A percentile compares a stretch with the other conserved stretches of the same genome.
These are phyloP conservation scores for Annulohypoxylon nitens DNA, from an alignment of 495 filamentous ascomycete genomes.

Conservation along the genomic window DNA sequence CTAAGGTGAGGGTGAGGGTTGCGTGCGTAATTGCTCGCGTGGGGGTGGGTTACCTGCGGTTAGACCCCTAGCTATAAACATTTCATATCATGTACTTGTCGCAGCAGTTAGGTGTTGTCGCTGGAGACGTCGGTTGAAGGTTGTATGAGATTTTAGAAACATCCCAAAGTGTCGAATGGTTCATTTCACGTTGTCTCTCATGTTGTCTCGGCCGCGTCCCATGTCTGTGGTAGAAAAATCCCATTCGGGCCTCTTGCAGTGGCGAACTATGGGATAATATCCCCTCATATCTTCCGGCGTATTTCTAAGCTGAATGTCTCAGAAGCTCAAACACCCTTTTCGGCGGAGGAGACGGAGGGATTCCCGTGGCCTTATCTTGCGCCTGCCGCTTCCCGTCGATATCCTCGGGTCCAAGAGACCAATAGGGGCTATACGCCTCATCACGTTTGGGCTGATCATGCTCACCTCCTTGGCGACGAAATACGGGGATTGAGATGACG, in stretches of 20 bases:
- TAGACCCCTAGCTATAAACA: constrained; percentile 12
- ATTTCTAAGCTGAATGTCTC: constrained; percentile 26
- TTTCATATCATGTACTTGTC: neutral
- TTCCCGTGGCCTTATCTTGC: constrained; percentile 33
- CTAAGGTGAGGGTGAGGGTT: neutral
- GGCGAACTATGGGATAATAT: constrained; percentile 4
- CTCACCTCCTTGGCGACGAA: constrained; percentile 27
- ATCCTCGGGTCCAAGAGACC: constrained; percentile 19
- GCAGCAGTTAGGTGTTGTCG: constrained; percentile 8
- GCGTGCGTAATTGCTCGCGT: constrained; percentile 37
- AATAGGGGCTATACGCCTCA: constrained; percentile 25
- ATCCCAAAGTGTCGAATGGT: constrained; percentile 5
- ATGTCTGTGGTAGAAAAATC: constrained; percentile 12
- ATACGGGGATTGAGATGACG: constrained; percentile 3
- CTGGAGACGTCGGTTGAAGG: constrained; percentile 12
- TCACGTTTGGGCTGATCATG: constrained; percentile 31
- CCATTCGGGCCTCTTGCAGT: constrained; percentile 11
- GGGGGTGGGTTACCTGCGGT: constrained; percentile 23
- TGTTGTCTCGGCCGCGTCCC: constrained; percentile 14
- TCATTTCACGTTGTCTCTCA: constrained; percentile 13
- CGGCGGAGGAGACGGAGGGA: constrained; percentile 10
- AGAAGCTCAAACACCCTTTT: constrained; percentile 21
- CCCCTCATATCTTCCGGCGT: neutral
- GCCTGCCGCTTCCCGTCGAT: constrained; percentile 31
- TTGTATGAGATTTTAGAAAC: constrained; percentile 13